These are phyloP conservation scores for Podospora fimiseda DNA, from an alignment of 495 filamentous ascomycete species.

Conservation along the genomic window DNA sequence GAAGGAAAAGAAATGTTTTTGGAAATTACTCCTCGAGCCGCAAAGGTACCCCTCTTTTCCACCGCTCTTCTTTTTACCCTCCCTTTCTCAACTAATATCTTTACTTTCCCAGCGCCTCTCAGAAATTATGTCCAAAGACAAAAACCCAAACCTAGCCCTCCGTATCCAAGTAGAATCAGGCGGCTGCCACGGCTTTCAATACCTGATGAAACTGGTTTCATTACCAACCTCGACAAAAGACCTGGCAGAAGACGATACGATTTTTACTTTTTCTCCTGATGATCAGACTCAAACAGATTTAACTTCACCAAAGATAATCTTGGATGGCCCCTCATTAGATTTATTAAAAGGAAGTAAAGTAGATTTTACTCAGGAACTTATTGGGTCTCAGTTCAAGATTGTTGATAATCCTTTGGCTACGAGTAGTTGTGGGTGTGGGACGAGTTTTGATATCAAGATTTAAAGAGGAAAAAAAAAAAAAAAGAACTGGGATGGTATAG, in stretches of 20 bases:
- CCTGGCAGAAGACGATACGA: slow-evolving; percentile 83
- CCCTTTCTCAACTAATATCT: neutral
- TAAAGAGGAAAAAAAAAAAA: slow-evolving; percentile 19
- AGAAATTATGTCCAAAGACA: slow-evolving; percentile 61
- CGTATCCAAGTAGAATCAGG: slow-evolving; percentile 87
- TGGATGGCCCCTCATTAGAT: slow-evolving; percentile 83
- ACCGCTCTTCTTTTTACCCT: neutral
- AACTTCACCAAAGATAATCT: slow-evolving; percentile 67
- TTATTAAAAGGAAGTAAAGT: slow-evolving; percentile 87
- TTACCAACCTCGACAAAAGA: no score
- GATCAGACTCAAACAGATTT: slow-evolving; percentile 10
- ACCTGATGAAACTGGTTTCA: slow-evolving; percentile 78
- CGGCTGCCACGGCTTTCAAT: slow-evolving; percentile 97
- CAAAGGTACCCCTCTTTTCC: slow-evolving; percentile 49
- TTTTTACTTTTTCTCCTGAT: slow-evolving; percentile 36
- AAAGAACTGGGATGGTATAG: no score
- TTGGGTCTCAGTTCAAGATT: slow-evolving; percentile 96
- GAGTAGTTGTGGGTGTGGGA: slow-evolving; percentile 95
- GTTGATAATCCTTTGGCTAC: slow-evolving; percentile 84
- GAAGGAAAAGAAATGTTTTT: slow-evolving; percentile 77
- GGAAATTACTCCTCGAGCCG: slow-evolving; percentile 73
- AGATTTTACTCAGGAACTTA: slow-evolving; percentile 93
- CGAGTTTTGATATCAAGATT: slow-evolving; percentile 88
- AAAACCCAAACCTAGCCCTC: slow-evolving; percentile 75
- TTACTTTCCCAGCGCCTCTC: slow-evolving; percentile 53